These are phyloP conservation scores for Lepiota venenata DNA, from an alignment of 768 basidiomycete species.

Conservation along the genomic window DNA sequence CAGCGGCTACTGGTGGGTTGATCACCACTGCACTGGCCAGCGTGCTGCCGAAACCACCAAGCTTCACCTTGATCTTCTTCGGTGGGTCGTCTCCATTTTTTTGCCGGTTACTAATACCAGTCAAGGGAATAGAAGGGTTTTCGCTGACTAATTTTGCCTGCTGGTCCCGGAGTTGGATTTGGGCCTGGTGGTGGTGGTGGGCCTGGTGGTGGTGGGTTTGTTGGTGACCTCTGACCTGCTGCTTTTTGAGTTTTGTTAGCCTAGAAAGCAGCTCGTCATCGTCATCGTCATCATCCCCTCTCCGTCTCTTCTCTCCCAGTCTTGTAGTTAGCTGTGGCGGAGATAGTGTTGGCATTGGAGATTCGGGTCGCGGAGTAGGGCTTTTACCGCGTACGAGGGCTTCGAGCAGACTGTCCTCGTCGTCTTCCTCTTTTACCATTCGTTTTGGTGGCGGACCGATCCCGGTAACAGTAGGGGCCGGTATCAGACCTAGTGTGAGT, in stretches of 20 bases:
- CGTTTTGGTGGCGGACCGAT: constrained; percentile 43
- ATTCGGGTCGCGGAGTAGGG: constrained; percentile 28
- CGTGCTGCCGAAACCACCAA: constrained; percentile 46
- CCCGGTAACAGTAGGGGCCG: constrained; percentile 25
- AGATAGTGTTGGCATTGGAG: background rate
- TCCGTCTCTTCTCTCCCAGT: constrained; percentile 65
- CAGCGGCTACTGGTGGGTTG: background rate
- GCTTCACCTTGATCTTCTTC: constrained; percentile 75
- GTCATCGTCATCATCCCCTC: constrained; percentile 66
- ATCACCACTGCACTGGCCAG: constrained; percentile 19
- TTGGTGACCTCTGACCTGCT: constrained; percentile 24
- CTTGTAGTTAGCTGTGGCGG: constrained; percentile 38
- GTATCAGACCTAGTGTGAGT: constrained; percentile 12
- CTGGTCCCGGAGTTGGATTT: constrained; percentile 35
- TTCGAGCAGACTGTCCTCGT: constrained; percentile 60
- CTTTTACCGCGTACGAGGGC: constrained; percentile 44
- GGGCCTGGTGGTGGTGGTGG: background rate
- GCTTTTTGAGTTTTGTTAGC: constrained; percentile 58
- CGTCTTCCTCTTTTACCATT: constrained; percentile 37
- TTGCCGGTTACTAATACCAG: constrained; percentile 26
- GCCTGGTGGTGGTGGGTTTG: background rate
- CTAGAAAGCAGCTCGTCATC: constrained; percentile 64
- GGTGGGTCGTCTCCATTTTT: constrained; percentile 53
- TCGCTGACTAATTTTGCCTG: constrained; percentile 24
- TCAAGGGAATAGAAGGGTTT: background rate